Conservation (phyloP, 768 basidiomycete genomes). For the Sarcomyxa edulis region DNA sequence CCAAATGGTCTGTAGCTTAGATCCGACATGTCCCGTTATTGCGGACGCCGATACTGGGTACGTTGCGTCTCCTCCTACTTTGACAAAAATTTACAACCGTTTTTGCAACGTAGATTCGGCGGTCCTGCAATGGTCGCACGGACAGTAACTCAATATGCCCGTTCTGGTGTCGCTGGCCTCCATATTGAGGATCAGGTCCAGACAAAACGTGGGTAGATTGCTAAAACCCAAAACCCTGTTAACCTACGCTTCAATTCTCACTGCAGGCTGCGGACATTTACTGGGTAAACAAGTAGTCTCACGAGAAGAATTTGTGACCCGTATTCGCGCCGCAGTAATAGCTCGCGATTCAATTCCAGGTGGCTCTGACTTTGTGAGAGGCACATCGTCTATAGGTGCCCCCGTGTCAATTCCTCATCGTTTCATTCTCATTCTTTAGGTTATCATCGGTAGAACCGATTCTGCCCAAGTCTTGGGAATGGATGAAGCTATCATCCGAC, state of each 20-base stretch:
- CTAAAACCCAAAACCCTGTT: no score
- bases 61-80: conserved; percentile 8
- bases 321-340: conserved; percentile 72
- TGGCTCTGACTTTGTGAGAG: conserved; percentile 63
- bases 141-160: conserved; percentile 65
- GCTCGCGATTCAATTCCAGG: conserved; percentile 75
- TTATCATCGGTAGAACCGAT: conserved; percentile 73
- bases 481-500: conserved; percentile 64
- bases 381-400: not conserved
- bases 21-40: conserved; percentile 65
- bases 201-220: conserved; percentile 61
- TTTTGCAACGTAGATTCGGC: conserved; percentile 40
- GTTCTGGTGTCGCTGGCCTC: conserved; percentile 66
- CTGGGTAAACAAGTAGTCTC: conserved; percentile 81
- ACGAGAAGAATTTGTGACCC: conserved; percentile 67
- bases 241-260: no score
- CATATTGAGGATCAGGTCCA: conserved; percentile 84
- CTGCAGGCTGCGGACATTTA: conserved; percentile 74
- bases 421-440: conserved; percentile 25
- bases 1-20: conserved; percentile 63
- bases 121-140: conserved; percentile 73
- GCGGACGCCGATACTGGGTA: conserved; percentile 80
- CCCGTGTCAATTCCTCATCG: no score
- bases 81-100: not conserved
- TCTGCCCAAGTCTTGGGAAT: conserved; percentile 76